Evolutionary conservation across 306 rosid species (phyloP), one percentile per base, ranked within the genome.

Genomic region (Cucurbita ficifolia): DNA sequence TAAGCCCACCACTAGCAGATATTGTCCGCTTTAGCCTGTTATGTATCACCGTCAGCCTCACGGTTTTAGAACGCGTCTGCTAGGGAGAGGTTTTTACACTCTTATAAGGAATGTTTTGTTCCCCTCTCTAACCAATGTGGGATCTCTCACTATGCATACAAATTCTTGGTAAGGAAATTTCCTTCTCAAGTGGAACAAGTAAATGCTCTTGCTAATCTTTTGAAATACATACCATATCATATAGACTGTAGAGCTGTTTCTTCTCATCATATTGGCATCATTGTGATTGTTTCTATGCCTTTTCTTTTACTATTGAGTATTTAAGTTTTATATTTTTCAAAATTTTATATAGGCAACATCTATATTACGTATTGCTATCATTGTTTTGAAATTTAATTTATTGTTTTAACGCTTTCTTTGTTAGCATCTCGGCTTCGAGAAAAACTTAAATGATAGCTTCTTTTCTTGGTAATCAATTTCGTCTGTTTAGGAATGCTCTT

Each of bases 401-500:
- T 69, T 69, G 22, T 69, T 69, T 48, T 45, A 69, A 48, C 57
- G 7, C 38, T 48, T 69, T 16, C 18, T 69, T 46, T 69, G 21
- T 21, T 69, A 69, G 73, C 55, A 45, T 69, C 42, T 48, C 22
- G 14, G 17, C 43, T 48, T 69, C 43, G 10, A 48, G 73, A 69
- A 46, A 48, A 24, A 69, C 56, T 48, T 46, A 69, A 69, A 48
- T 16, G 22, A 48, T 22, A 69, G 40, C 42, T 69, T 69, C 73
- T 29, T 46, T 69, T 45, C 42, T 46, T 69, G 55, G 56, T 48
- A 69, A 48, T 69, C 40, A 69, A 69, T 46, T 46, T 69, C 8
- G 21, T 69, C 56, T 22, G 48, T 69, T 63, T 13, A 46, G 73
- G 73, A 69, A 69, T 69, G 73, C 56, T 45, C 57, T 69, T 69